phyloP scores from a whole-genome alignment of 805 yeast genomes.

The Candida easanensis region DNA sequence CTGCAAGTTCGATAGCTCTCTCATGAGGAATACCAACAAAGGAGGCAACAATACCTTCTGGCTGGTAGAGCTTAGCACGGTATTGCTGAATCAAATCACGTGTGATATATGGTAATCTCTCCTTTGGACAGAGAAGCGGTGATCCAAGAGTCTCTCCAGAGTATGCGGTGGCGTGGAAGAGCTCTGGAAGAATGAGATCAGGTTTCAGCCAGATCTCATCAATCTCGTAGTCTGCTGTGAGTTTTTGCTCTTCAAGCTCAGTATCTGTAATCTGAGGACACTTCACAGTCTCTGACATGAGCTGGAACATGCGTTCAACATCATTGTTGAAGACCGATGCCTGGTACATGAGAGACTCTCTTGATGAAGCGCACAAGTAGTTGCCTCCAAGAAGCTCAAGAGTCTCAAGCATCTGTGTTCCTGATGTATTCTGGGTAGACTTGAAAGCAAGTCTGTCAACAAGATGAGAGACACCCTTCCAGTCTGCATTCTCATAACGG shows the following conservation, averaged over 20 bases:
- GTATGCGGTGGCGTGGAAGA: constrained; percentile 84
- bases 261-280: constrained; percentile 63
- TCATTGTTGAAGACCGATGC: constrained; percentile 91
- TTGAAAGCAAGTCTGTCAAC: constrained; percentile 84
- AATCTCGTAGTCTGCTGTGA: constrained; percentile 77
- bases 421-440: constrained; percentile 56
- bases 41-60: constrained; percentile 80
- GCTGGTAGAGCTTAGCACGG: constrained; percentile 65
- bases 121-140: constrained; percentile 80
- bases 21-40: constrained; percentile 81
- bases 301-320: constrained; percentile 71
- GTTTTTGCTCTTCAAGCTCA: constrained; percentile 72
- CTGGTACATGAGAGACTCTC: constrained; percentile 92
- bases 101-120: constrained; percentile 54
- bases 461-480: constrained; percentile 79
- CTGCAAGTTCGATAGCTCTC: constrained; percentile 61
- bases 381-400: constrained; percentile 88
- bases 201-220: constrained; percentile 80
- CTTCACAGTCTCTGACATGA: constrained; percentile 75
- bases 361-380: constrained; percentile 86
- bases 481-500: constrained; percentile 60
- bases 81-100: constrained; percentile 55
- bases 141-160: constrained; percentile 71
- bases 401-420: constrained; percentile 68
- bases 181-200: constrained; percentile 82